Percentiles rank a stretch among this genome's conserved stretches.
These are phyloP conservation scores for Trichoderma aggressivum DNA, from an alignment of 2,329 filamentous ascomycete species.

Conservation along the genomic window DNA sequence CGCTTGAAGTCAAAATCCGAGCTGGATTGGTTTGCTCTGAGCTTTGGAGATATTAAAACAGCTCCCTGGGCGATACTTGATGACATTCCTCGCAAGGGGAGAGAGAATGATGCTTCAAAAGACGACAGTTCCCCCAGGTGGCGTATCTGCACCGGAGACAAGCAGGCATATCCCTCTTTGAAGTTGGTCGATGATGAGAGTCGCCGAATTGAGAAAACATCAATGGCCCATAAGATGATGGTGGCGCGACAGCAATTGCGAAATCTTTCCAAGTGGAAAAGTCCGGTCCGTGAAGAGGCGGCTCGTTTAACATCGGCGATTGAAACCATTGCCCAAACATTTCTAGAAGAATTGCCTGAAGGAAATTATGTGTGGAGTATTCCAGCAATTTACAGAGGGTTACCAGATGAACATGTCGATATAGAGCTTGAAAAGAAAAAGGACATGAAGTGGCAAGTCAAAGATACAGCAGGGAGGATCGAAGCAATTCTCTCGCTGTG, in stretches of 20 bases:
- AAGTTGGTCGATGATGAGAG: rapidly evolving
- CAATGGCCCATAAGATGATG: not conserved
- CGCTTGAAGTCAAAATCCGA: not conserved
- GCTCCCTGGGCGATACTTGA: not conserved
- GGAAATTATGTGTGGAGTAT: not conserved
- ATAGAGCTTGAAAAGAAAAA: not conserved
- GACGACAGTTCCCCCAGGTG: not conserved
- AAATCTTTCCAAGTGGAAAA: not conserved
- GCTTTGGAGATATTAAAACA: not conserved
- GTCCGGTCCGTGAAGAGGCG: not conserved
- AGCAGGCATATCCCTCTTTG: not conserved
- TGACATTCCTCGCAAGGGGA: not conserved
- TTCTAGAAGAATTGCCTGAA: not conserved
- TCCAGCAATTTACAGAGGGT: not conserved
- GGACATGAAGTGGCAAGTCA: constrained; percentile 22
- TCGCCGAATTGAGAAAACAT: not conserved
- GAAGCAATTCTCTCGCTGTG: constrained; percentile 32
- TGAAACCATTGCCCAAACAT: constrained; percentile 6
- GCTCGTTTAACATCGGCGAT: constrained; percentile 22
- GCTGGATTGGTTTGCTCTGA: constrained; percentile 5
- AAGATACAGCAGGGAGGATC: constrained; percentile 20
- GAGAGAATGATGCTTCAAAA: not conserved
- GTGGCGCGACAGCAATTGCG: not conserved
- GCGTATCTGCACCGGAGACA: not conserved
- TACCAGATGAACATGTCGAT: not conserved